Conservation (phyloP, 768 basidiomycete species). For the Pleurotus tuoliensis region DNA sequence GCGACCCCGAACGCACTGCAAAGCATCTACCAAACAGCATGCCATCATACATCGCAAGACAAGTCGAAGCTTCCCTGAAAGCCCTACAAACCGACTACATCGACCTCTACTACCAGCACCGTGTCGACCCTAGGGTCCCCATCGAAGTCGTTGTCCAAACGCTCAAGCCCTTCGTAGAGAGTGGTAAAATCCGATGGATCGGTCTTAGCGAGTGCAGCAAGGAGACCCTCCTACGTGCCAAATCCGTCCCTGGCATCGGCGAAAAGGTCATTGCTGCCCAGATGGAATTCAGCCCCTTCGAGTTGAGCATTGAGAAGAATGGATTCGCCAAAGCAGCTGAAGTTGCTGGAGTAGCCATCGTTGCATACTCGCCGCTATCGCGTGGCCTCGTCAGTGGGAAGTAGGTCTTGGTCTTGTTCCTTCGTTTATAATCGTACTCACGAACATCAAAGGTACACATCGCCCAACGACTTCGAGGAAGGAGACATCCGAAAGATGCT, state of each 20-base stretch:
- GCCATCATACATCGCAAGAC: slow-evolving; percentile 14
- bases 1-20: slow-evolving; percentile 5
- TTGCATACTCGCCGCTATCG: slow-evolving; percentile 30
- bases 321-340: slow-evolving; percentile 22
- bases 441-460: slow-evolving; percentile 18
- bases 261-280: slow-evolving; percentile 25
- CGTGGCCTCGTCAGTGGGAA: slow-evolving; percentile 31
- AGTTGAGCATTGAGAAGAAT: slow-evolving; percentile 23
- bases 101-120: slow-evolving; percentile 27
- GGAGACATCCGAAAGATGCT: slow-evolving; percentile 27
- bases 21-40: slow-evolving; percentile 13
- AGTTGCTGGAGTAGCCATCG: slow-evolving; percentile 26
- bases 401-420: no score
- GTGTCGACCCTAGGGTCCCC: slow-evolving; percentile 26
- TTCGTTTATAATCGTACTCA: no score
- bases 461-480: slow-evolving; percentile 31
- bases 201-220: slow-evolving; percentile 30
- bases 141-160: slow-evolving; percentile 29
- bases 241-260: slow-evolving; percentile 21
- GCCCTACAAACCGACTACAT: slow-evolving; percentile 18
- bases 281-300: slow-evolving; percentile 27
- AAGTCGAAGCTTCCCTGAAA: slow-evolving; percentile 14
- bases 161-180: slow-evolving; percentile 28
- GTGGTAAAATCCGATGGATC: slow-evolving; percentile 26
- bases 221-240: slow-evolving; percentile 24